phyloP scores from a whole-genome alignment of 345 rosid genomes.

The Eucalyptus pauciflora region DNA sequence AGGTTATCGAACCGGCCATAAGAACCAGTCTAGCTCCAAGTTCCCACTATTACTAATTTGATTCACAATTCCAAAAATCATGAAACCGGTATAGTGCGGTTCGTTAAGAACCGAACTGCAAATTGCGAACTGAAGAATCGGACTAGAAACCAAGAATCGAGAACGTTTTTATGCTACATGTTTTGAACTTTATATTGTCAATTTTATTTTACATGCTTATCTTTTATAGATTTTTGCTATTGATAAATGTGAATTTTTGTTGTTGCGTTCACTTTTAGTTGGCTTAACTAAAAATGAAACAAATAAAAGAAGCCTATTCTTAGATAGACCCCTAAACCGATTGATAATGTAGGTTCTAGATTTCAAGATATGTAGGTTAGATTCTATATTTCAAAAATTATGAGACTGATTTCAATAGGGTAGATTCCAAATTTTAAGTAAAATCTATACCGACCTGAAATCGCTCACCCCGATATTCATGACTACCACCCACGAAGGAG shows the following conservation, averaged over 20 bases:
- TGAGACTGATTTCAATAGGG: no score
- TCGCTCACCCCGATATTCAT: background rate
- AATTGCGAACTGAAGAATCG: no score
- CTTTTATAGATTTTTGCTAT: background rate
- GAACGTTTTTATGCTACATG: no score
- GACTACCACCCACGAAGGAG: background rate
- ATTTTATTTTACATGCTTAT: no score
- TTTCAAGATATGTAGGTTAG: background rate
- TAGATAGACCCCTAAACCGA: background rate
- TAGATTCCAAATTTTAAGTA: background rate
- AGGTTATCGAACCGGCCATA: background rate
- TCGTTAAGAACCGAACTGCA: no score
- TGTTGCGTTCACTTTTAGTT: background rate
- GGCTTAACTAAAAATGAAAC: background rate
- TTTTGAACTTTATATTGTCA: background rate
- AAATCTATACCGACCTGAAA: background rate
- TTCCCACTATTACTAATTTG: no score
- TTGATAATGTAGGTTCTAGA: background rate
- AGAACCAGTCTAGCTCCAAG: background rate
- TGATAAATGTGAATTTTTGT: background rate
- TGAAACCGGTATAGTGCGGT: no score
- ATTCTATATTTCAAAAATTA: no score
- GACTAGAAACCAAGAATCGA: background rate
- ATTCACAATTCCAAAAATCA: no score
- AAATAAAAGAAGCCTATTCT: background rate